phyloP scores from a whole-genome alignment of 1,139 yeast species.

The Tardiomyces depauwii region DNA sequence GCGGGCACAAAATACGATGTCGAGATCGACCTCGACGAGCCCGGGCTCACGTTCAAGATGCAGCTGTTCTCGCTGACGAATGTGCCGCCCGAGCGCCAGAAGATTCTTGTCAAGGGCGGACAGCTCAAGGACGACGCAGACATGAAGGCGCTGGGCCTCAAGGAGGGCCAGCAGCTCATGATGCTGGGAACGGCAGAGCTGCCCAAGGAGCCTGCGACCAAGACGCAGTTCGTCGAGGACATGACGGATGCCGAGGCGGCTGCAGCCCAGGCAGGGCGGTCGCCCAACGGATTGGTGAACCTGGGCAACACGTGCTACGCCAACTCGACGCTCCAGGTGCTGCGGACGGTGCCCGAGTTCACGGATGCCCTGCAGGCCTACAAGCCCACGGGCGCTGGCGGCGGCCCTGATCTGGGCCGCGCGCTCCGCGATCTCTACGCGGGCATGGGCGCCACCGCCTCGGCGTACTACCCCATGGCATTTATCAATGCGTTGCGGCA shows the following conservation, averaged over 20 bases:
- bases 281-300: slow-evolving; percentile 76
- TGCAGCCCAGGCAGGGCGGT: slow-evolving; percentile 23
- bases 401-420: slow-evolving; percentile 15
- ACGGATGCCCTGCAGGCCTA: slow-evolving; percentile 21
- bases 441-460: slow-evolving; percentile 21
- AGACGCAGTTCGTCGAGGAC: slow-evolving; percentile 35
- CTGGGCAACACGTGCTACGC: slow-evolving; percentile 93
- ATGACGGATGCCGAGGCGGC: slow-evolving; percentile 14
- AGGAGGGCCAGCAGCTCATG: slow-evolving; percentile 64
- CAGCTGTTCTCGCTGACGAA: slow-evolving; percentile 64
- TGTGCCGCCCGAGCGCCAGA: slow-evolving; percentile 81
- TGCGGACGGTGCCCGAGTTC: slow-evolving; percentile 57
- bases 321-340: slow-evolving; percentile 78
- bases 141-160: slow-evolving; percentile 41
- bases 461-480: slow-evolving; percentile 39
- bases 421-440: slow-evolving; percentile 23
- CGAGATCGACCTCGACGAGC: slow-evolving; percentile 37
- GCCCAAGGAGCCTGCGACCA: slow-evolving; percentile 47
- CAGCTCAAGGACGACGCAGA: slow-evolving; percentile 62
- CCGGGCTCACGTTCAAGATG: slow-evolving; percentile 58
- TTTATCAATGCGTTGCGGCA: slow-evolving; percentile 38
- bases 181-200: slow-evolving; percentile 81
- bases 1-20: slow-evolving; percentile 76
- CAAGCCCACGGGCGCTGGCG: slow-evolving; percentile 3
- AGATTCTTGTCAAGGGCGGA: slow-evolving; percentile 82